Evolutionary conservation across 2,329 filamentous ascomycete species (phyloP), one percentile per base, ranked within the genome.

Genomic region (Sporothrix humicola): DNA sequence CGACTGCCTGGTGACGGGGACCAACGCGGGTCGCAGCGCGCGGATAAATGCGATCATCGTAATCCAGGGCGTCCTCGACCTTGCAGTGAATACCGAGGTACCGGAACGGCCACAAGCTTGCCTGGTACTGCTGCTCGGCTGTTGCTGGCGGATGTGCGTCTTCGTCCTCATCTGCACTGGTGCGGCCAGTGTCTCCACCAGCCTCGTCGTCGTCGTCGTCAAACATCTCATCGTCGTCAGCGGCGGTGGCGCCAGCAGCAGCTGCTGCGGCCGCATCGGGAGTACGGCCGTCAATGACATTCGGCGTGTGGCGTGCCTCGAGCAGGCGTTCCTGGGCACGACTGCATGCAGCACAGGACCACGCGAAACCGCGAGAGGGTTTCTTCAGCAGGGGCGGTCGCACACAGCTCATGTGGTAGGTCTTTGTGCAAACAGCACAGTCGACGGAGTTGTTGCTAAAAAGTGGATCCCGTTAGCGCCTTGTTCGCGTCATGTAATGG

Each of bases 331-430:
- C 96, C 80, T 97, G 95, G n/a, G 94, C 95, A 79, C 95, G 91
- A 82, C 94, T 98, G 82, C 96, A 99, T 74, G 95, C 92, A 72
- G 93, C 96, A 82, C 96, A 99, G 44, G 96, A 95, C 96, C 96
- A 99, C 4, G 94, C 96, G 83, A 99, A 99, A 54, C 96, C 96
- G 82, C 96, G 92, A 65, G 95, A 97, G 23, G 96, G 96, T 82
- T 99, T 99, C 82, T 98, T 99, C 71, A 94, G 87, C 76, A 99
- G 83, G 52, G 95, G 94, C 56, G 96, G 96, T 75, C 92, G 92
- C 73, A 99, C 96, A 82, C 96, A 99, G 79, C 95, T 93, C 95
- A 99, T 98, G 84, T 99, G 96, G 83, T 98, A 99, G 15, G 95
- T 98, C 81, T 94, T 91, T 80, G 91, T 89, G 82, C 96, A 99